Evolutionary conservation across 1,284 basidiomycete genomes (phyloP).

Genomic region (Leccinum idahoense): DNA sequence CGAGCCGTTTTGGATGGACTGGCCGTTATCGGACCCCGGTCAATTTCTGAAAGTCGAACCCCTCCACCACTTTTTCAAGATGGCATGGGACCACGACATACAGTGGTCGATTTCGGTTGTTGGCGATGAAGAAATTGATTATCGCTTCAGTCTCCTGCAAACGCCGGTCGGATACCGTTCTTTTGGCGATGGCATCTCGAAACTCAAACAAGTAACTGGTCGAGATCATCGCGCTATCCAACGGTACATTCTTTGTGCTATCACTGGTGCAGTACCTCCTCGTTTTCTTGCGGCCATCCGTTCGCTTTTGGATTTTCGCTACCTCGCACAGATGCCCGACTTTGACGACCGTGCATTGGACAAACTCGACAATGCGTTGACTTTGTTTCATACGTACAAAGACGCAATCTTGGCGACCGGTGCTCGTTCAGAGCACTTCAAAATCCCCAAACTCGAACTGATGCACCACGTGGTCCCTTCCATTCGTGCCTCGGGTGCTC

Average conservation of each 20-base stretch:
- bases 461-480: not conserved
- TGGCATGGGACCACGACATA: not conserved
- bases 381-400: constrained; percentile 1
- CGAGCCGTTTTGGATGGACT: not conserved
- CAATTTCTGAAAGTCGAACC: not conserved
- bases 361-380: not conserved
- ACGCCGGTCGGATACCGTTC: not conserved
- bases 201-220: not conserved
- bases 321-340: not conserved
- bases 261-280: not conserved
- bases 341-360: not conserved
- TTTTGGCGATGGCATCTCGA: not conserved
- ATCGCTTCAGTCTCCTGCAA: not conserved
- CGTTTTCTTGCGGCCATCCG: not conserved
- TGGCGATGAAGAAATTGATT: not conserved
- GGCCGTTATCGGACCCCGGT: not conserved
- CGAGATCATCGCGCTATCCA: not conserved
- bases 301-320: not conserved
- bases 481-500: not conserved
- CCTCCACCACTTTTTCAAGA: not conserved
- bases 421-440: no score
- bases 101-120: not conserved
- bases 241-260: not conserved
- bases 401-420: not conserved
- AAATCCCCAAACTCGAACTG: constrained; percentile 4